Percentiles rank a stretch among this genome's conserved stretches.
phyloP scores from a whole-genome alignment of 305 asterid genomes.

The Euphrasia arctica region DNA sequence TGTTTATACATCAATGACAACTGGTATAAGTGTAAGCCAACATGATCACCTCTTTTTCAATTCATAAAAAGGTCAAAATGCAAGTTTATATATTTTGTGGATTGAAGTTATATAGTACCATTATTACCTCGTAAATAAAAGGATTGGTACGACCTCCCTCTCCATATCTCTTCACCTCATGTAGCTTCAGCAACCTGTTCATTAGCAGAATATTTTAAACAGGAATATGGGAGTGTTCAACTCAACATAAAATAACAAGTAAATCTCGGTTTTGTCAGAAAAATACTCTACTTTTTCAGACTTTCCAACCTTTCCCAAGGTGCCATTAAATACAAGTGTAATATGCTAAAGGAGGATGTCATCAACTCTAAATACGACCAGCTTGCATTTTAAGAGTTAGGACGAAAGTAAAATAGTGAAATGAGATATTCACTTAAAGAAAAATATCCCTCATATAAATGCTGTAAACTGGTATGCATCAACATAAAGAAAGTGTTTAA shows the following conservation, averaged over 20 bases:
- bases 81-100: constrained; percentile 1
- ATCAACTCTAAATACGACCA: not conserved
- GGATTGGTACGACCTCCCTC: constrained; percentile 90
- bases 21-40: constrained; percentile 4
- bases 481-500: constrained; percentile 7
- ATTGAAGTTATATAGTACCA: constrained; percentile 1
- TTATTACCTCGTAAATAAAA: constrained; percentile 65
- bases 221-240: not conserved
- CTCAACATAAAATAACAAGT: not conserved
- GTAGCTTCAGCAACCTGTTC: constrained; percentile 68
- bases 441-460: not conserved
- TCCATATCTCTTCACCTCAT: constrained; percentile 70
- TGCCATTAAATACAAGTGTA: not conserved
- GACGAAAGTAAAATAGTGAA: constrained; percentile 13
- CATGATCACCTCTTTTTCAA: not conserved
- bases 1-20: not conserved
- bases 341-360: not conserved
- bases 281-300: not conserved
- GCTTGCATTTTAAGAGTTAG: constrained; percentile 10
- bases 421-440: not conserved
- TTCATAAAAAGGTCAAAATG: not conserved
- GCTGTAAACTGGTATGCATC: not conserved
- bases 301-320: not conserved
- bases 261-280: not conserved
- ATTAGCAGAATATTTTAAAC: constrained; percentile 16